Evolutionary conservation across 116 monocot genomes (phyloP).

Genomic region (Trichopus zeylanicus): DNA sequence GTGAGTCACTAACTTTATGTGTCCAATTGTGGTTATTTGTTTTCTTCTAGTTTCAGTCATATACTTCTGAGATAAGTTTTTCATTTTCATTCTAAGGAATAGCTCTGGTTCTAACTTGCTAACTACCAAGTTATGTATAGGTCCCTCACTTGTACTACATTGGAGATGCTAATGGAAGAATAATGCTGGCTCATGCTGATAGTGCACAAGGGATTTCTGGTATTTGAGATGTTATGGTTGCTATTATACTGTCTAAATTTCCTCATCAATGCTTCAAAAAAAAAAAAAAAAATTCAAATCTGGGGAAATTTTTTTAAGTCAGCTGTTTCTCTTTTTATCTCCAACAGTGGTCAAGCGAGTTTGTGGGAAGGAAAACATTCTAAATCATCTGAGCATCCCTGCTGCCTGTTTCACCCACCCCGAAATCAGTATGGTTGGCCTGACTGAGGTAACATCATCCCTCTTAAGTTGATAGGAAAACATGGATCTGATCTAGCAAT

Average conservation of each 20-base stretch:
- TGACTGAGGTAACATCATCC: constrained; percentile 89
- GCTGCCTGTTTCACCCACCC: constrained; percentile 99
- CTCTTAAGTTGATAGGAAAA: no score
- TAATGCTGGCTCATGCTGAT: constrained; percentile 99
- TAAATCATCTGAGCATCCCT: constrained; percentile 94
- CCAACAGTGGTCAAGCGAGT: constrained; percentile 77
- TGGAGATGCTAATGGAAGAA: constrained; percentile 97
- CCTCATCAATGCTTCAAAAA: no score
- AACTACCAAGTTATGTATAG: constrained; percentile 16
- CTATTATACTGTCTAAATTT: neutral
- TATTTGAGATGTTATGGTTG: constrained; percentile 5
- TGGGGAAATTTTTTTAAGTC: neutral
- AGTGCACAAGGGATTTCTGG: constrained; percentile 99
- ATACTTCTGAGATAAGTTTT: neutral
- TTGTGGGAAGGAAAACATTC: constrained; percentile 72
- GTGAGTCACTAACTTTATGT: constrained; percentile 31
- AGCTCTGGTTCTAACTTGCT: neutral
- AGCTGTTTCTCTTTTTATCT: neutral
- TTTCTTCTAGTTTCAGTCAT: neutral
- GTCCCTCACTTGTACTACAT: constrained; percentile 93
- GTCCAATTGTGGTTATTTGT: neutral
- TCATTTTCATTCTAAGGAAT: neutral
- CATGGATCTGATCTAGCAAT: no score
- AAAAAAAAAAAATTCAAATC: no score
- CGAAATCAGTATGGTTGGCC: constrained; percentile 95